Base-by-base conservation (phyloP, 495 filamentous ascomycete species). In the Penicillium ucsense region DNA sequence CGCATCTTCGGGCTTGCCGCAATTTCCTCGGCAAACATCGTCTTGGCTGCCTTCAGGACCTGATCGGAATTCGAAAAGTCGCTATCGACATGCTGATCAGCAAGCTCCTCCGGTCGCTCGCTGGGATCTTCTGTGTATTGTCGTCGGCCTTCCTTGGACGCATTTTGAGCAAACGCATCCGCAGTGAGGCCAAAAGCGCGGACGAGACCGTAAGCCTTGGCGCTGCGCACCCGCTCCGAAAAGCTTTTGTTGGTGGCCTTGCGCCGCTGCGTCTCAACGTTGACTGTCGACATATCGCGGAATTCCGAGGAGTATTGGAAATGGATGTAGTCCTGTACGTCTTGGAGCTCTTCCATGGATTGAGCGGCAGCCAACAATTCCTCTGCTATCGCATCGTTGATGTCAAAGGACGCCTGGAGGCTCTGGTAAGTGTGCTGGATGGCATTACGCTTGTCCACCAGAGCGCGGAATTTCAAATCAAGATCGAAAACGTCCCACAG, bases 321-420 rank as follows among this genome's bases (percentile, higher is more conserved):
- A 64, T 97, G 87, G 45, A 98, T 72, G 57, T 96, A 97, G 52
- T 98, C 92, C 56, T 96, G 90, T 10, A 98, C 65, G 65, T 98
- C 92, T 60, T 98, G 94, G 9, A 98, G 72, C 58, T 96, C 91
- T 53, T 98, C 92, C 73, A 92, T 88, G 0, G 82, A 88, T 5
- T 76, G 75, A 3, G 89, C 90, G 33, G 78, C 66, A 4, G 74
- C 74, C 34, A 92, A 75, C 72, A 94, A 82, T 46, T 88, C 84
- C n/a, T 94, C 86, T 43, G 94, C 76, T 33, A 86, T 79, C 45
- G 52, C 50, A 40, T 77, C 70, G 8, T 65, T 54, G 12, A 83
- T 62, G 4, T 64, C 72, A 30, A 68, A 70, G 3, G 70, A 56
- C 4, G 65, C 66, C 49, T 82, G 83, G 8, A 98, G 64, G 44